These are phyloP conservation scores for Euphrasia arctica DNA, from an alignment of 305 asterid genomes.

Conservation along the genomic window DNA sequence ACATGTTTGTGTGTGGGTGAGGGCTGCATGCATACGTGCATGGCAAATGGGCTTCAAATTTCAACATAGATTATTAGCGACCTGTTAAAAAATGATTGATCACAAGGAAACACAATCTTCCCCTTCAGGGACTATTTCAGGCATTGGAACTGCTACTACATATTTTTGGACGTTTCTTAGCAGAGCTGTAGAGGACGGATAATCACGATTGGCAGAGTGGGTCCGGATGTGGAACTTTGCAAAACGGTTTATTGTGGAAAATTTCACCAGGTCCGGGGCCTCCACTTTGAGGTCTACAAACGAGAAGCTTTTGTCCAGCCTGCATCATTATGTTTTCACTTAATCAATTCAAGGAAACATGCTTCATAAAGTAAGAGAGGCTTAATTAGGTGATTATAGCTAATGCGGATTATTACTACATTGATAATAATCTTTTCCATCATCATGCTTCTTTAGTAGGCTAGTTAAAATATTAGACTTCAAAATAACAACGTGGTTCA, in stretches of 20 bases:
- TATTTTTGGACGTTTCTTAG: constrained; percentile 40
- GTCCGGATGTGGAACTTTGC: constrained; percentile 51
- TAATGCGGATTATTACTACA: too few species aligned
- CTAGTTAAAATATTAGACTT: background rate
- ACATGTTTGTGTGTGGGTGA: too few species aligned
- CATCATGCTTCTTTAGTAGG: background rate
- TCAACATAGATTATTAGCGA: too few species aligned
- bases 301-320: constrained; percentile 50
- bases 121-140: constrained; percentile 46
- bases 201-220: constrained; percentile 28
- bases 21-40: too few species aligned
- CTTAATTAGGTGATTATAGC: too few species aligned
- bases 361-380: background rate
- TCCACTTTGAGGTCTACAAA: constrained; percentile 43
- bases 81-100: constrained; percentile 3
- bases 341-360: constrained; percentile 8
- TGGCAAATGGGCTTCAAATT: too few species aligned
- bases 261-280: constrained; percentile 50
- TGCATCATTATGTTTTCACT: constrained; percentile 32
- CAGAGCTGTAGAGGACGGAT: constrained; percentile 33
- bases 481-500: background rate
- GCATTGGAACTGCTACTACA: constrained; percentile 51
- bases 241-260: constrained; percentile 50
- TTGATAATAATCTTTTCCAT: too few species aligned
- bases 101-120: constrained; percentile 48